Evolutionary conservation across 345 rosid species (phyloP).

Genomic region (Syzygium aromaticum): DNA sequence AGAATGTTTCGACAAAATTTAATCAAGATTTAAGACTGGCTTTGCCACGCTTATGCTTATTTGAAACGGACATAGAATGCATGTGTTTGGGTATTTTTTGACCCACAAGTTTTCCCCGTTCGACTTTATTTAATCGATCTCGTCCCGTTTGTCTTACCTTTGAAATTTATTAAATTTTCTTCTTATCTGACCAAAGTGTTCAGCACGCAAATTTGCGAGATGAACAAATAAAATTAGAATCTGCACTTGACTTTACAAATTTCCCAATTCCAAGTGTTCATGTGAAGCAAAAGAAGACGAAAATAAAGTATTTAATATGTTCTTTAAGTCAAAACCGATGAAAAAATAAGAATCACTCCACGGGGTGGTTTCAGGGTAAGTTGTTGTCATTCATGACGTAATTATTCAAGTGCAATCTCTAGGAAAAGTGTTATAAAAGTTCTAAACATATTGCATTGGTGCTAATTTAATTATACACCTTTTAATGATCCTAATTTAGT

Average conservation of each 20-base stretch:
- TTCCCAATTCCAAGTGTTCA: background rate
- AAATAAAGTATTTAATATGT: background rate
- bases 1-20: background rate
- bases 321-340: background rate
- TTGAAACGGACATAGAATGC: background rate
- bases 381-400: background rate
- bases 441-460: too few species aligned
- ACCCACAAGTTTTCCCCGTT: background rate
- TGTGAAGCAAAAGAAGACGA: background rate
- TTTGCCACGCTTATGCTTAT: background rate
- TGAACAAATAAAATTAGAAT: background rate
- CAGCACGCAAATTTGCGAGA: background rate
- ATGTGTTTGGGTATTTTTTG: background rate
- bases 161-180: background rate
- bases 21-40: background rate
- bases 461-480: too few species aligned
- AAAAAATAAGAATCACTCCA: background rate
- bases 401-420: background rate
- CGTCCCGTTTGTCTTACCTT: background rate
- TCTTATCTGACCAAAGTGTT: background rate
- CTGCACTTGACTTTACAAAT: background rate
- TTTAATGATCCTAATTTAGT: too few species aligned
- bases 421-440: too few species aligned
- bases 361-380: background rate
- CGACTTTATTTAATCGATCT: background rate